Conservation (phyloP, 352 stramenopile species). For the Globisporangium okanoganense region DNA sequence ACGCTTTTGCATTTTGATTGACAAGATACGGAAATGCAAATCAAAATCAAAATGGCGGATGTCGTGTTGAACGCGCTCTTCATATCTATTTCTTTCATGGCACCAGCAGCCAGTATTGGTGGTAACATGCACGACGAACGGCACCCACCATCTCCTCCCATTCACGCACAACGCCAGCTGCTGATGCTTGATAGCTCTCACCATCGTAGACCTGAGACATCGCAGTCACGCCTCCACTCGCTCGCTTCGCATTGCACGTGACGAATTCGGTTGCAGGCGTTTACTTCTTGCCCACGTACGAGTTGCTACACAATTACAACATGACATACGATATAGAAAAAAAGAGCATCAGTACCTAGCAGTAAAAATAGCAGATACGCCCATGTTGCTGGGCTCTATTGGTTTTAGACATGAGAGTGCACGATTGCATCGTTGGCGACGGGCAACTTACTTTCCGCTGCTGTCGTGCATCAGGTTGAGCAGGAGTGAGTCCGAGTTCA, state of each 20-base stretch:
- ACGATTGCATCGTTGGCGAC: neutral
- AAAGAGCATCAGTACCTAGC: slow-evolving; percentile 1
- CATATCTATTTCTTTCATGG: slow-evolving; percentile 3
- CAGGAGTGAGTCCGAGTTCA: slow-evolving; percentile 97
- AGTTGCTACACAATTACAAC: slow-evolving; percentile 6
- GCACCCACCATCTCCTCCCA: slow-evolving; percentile 1
- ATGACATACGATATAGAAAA: neutral
- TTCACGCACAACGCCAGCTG: slow-evolving; percentile 2
- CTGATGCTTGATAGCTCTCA: neutral
- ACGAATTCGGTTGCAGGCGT: neutral
- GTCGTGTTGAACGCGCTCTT: neutral
- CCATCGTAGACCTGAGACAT: slow-evolving; percentile 2
- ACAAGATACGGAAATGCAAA: neutral
- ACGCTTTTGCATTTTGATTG: no score
- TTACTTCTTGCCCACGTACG: slow-evolving; percentile 6
- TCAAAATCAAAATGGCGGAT: slow-evolving; percentile 3
- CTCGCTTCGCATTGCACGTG: neutral
- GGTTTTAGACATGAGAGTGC: slow-evolving; percentile 1
- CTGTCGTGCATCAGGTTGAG: slow-evolving; percentile 93
- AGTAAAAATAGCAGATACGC: neutral
- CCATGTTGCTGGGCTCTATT: neutral
- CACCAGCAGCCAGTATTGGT: neutral
- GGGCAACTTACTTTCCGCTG: slow-evolving; percentile 40
- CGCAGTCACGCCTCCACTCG: slow-evolving; percentile 1
- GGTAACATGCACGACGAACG: neutral